phyloP scores from a whole-genome alignment of 1,139 yeast genomes.

The Candida neerlandica region DNA sequence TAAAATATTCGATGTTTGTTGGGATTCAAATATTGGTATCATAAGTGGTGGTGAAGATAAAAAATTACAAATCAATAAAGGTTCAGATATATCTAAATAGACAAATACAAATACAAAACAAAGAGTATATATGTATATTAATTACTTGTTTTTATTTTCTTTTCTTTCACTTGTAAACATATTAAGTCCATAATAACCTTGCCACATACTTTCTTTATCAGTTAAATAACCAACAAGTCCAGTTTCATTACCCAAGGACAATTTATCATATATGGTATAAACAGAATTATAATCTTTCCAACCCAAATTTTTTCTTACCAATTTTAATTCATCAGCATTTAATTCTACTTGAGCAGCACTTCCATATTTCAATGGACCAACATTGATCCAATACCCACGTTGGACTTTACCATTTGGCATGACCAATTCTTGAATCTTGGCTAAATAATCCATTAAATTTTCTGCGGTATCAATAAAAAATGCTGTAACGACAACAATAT shows the following conservation, averaged over 20 bases:
- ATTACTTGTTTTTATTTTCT: conserved; percentile 22
- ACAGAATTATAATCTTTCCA: conserved; percentile 52
- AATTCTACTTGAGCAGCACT: conserved; percentile 81
- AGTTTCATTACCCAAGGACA: conserved; percentile 24
- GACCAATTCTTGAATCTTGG: conserved; percentile 54
- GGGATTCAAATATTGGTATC: conserved; percentile 81
- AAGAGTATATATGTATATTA: conserved; percentile 7
- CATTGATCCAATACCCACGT: conserved; percentile 73
- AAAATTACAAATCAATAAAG: conserved; percentile 82
- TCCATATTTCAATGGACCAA: conserved; percentile 88
- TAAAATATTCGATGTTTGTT: conserved; percentile 84
- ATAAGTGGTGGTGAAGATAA: conserved; percentile 95
- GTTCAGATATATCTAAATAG: conserved; percentile 40
- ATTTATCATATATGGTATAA: conserved; percentile 13
- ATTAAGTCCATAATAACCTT: conserved; percentile 69
- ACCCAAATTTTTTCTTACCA: conserved; percentile 56
- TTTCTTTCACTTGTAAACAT: conserved; percentile 45
- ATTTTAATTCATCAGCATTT: conserved; percentile 61
- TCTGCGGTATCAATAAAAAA: conserved; percentile 90
- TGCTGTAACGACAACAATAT: conserved; percentile 65
- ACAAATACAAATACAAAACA: background rate
- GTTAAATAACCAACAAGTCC: conserved; percentile 56
- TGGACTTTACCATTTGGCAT: conserved; percentile 34
- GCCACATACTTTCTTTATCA: conserved; percentile 68
- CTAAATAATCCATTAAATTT: conserved; percentile 71